phyloP scores from a whole-genome alignment of 495 filamentous ascomycete species.

The Penicillium turbatum region DNA sequence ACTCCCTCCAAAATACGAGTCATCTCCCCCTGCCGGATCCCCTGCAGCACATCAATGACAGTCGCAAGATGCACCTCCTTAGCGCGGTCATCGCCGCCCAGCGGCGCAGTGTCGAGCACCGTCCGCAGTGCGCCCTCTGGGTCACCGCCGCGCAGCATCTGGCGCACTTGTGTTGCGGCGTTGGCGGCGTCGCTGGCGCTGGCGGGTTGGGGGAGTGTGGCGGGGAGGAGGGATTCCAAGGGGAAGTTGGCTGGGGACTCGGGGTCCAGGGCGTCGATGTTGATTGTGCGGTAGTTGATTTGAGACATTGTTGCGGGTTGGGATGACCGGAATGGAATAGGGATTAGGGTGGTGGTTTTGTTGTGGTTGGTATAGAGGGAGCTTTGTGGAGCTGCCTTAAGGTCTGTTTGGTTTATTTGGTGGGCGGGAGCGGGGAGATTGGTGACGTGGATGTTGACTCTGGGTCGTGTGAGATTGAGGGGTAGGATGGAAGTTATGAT shows the following conservation, averaged over 20 bases:
- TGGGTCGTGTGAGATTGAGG: neutral
- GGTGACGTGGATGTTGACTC: too few species aligned
- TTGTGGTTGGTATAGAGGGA: neutral
- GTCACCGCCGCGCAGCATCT: constrained; percentile 80
- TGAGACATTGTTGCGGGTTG: constrained; percentile 47
- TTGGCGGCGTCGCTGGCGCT: constrained; percentile 67
- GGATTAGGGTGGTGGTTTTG: neutral
- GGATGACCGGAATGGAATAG: neutral
- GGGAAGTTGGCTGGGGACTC: constrained; percentile 86
- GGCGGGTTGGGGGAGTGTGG: constrained; percentile 55
- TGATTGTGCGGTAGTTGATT: constrained; percentile 85
- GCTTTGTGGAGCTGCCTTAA: constrained; percentile 3
- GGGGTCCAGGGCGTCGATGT: constrained; percentile 85
- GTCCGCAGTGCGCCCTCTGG: constrained; percentile 75
- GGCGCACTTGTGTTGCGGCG: constrained; percentile 71
- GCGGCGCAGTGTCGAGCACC: constrained; percentile 71
- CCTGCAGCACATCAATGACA: constrained; percentile 82
- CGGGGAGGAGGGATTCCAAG: constrained; percentile 68
- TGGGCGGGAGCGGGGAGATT: constrained; percentile 21
- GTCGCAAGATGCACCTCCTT: constrained; percentile 82
- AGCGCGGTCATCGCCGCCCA: constrained; percentile 65
- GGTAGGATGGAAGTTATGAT: neutral
- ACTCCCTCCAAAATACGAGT: constrained; percentile 74
- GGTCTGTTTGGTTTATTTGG: constrained; percentile 15
- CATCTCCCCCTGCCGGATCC: constrained; percentile 88